Conservation (phyloP, 179 eudicot genomes). For the Actinidia polygama region DNA sequence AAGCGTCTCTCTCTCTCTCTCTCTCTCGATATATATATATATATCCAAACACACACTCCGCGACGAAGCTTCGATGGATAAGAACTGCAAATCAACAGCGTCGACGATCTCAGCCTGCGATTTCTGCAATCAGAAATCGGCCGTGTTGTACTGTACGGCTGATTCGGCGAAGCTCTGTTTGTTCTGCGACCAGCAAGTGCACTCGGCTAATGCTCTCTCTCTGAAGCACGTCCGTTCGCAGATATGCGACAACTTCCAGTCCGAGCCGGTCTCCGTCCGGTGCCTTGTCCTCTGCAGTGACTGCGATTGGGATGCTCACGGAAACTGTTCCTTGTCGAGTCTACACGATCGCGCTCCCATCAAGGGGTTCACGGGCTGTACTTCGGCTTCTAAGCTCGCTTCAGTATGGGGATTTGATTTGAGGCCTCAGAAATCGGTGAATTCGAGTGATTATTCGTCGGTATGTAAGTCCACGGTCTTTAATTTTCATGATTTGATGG, state of each 20-base stretch:
- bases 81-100: background rate
- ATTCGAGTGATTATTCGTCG: background rate
- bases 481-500: slow-evolving; percentile 59
- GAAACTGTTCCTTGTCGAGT: slow-evolving; percentile 20
- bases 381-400: slow-evolving; percentile 54
- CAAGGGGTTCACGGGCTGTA: slow-evolving; percentile 57
- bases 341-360: slow-evolving; percentile 39
- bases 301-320: slow-evolving; percentile 55
- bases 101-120: slow-evolving; percentile 49
- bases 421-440: slow-evolving; percentile 15
- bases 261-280: slow-evolving; percentile 43
- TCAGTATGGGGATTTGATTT: slow-evolving; percentile 53
- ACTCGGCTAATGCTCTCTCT: slow-evolving; percentile 83
- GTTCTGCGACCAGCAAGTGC: slow-evolving; percentile 75
- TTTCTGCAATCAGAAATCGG: slow-evolving; percentile 55
- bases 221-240: slow-evolving; percentile 66
- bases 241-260: slow-evolving; percentile 62
- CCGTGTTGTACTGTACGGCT: slow-evolving; percentile 74
- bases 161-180: slow-evolving; percentile 85
- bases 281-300: slow-evolving; percentile 53
- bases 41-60: background rate
- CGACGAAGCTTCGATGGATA: background rate
- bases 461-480: slow-evolving; percentile 30
- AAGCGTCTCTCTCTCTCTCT: slow-evolving; percentile 4
- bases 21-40: background rate